A percentile compares a stretch with the other conserved stretches of the same genome.
These are phyloP conservation scores for Dichomitus squalens DNA, from an alignment of 1,284 basidiomycete species.

Conservation along the genomic window DNA sequence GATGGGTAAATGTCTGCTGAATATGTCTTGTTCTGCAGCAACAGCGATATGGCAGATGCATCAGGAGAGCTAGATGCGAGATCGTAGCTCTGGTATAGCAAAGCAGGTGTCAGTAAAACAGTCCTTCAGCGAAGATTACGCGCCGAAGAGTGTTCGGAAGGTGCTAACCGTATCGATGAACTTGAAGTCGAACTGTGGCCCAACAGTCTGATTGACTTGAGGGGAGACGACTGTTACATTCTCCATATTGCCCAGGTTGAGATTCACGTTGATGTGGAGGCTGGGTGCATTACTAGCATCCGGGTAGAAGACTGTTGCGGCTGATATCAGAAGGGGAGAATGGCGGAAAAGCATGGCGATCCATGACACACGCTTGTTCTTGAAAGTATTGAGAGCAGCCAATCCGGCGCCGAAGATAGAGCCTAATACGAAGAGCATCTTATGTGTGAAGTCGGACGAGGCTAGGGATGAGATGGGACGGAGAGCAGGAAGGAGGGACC, in stretches of 20 bases:
- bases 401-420: not conserved
- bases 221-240: not conserved
- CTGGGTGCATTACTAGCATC: not conserved
- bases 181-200: not conserved
- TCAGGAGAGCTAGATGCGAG: not conserved
- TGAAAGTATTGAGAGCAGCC: not conserved
- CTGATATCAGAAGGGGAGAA: not conserved
- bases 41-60: not conserved
- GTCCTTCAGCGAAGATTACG: not conserved
- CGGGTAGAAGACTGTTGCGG: not conserved
- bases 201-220: not conserved
- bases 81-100: not conserved
- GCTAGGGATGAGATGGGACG: too few species aligned
- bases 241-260: not conserved
- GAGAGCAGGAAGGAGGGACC: too few species aligned
- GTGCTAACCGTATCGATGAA: not conserved
- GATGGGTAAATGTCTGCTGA: not conserved
- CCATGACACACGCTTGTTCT: not conserved
- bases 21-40: not conserved
- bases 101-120: too few species aligned
- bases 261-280: not conserved
- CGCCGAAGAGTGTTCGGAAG: too few species aligned
- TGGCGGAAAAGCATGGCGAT: not conserved
- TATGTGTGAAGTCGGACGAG: too few species aligned
- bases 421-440: too few species aligned